Conservation (phyloP, 2,329 filamentous ascomycete genomes). For the Curvularia sp. region DNA sequence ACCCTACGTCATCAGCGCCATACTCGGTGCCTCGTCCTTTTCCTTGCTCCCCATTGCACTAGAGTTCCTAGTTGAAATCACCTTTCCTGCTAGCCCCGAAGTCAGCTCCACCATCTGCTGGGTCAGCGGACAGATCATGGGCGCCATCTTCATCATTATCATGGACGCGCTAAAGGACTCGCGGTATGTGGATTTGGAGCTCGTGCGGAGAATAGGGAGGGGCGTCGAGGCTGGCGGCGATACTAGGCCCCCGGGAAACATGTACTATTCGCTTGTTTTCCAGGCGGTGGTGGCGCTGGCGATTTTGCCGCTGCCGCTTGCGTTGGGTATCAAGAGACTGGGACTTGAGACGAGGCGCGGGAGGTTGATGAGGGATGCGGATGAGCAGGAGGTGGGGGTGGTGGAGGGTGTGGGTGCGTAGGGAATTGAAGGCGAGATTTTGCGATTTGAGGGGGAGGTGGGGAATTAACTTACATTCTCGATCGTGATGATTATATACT, state of each 20-base stretch:
- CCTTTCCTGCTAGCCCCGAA: constrained; percentile 85
- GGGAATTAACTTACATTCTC: constrained; percentile 17
- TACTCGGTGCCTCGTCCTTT: constrained; percentile 83
- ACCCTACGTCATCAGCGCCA: constrained; percentile 74
- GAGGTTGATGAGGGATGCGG: constrained; percentile 46
- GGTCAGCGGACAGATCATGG: constrained; percentile 84
- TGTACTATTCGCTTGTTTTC: constrained; percentile 79
- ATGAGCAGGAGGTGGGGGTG: constrained; percentile 37
- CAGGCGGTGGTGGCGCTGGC: constrained; percentile 73
- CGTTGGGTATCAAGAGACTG: constrained; percentile 68
- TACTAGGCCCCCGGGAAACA: constrained; percentile 67
- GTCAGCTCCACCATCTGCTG: constrained; percentile 84
- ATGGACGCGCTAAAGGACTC: constrained; percentile 72
- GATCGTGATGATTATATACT: constrained; percentile 4
- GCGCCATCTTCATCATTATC: constrained; percentile 82
- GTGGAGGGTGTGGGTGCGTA: constrained; percentile 18
- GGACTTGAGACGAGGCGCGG: constrained; percentile 56
- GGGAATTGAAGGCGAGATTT: constrained; percentile 29
- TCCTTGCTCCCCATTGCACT: constrained; percentile 81
- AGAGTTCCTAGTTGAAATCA: constrained; percentile 86
- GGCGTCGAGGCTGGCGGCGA: constrained; percentile 27
- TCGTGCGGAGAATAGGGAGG: constrained; percentile 37
- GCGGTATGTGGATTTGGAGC: constrained; percentile 36
- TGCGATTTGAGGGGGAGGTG: constrained; percentile 16
- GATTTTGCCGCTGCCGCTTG: constrained; percentile 71